Evolutionary conservation across 331 rosid species (phyloP).

Genomic region (Arachis monticola): DNA sequence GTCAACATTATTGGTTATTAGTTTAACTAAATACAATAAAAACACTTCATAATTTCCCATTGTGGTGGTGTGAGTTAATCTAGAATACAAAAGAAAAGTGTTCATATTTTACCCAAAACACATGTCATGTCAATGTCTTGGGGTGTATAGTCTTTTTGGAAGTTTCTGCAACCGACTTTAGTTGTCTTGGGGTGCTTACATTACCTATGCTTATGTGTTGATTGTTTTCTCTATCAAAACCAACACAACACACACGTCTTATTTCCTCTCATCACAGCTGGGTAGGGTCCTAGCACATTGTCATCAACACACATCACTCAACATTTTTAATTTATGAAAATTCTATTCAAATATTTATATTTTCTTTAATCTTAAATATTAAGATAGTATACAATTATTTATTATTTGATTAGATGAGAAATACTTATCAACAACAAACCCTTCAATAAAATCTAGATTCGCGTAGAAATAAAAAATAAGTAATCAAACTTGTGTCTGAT

Average conservation of each 20-base stretch:
- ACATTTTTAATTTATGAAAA: background rate
- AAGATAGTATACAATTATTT: too few species aligned
- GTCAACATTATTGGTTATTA: too few species aligned
- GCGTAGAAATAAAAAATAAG: too few species aligned
- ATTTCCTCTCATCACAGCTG: conserved; percentile 14
- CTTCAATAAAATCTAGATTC: too few species aligned
- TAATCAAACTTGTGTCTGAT: too few species aligned
- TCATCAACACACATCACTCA: background rate
- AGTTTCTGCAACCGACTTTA: conserved; percentile 40
- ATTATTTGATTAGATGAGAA: too few species aligned
- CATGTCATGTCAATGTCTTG: conserved; percentile 48
- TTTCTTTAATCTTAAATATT: background rate
- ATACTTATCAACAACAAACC: too few species aligned
- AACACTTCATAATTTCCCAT: too few species aligned
- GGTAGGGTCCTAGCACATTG: background rate
- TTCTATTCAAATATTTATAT: background rate
- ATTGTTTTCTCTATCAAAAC: background rate
- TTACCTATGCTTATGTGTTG: background rate
- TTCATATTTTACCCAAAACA: conserved; percentile 31
- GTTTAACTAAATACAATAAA: too few species aligned
- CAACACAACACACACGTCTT: background rate
- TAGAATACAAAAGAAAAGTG: conserved; percentile 11
- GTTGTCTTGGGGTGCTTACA: background rate
- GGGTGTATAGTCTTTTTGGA: conserved; percentile 41
- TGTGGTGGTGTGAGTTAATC: conserved; percentile 7